These are phyloP conservation scores for Beverwykella pulmonaria DNA, from an alignment of 495 filamentous ascomycete species.

Conservation along the genomic window DNA sequence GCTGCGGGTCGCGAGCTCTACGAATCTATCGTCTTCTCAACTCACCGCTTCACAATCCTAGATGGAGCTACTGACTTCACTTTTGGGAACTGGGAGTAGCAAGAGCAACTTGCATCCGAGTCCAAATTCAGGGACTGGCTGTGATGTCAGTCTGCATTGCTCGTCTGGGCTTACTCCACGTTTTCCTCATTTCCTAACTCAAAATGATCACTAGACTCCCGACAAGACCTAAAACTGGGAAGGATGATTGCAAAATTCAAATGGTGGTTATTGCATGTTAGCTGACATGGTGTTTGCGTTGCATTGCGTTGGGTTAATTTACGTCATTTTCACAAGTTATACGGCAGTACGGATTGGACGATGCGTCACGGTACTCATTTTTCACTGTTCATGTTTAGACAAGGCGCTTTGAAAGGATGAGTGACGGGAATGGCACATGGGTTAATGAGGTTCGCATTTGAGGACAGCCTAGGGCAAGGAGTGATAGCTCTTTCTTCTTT, in stretches of 20 bases:
- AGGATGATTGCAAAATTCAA: background rate
- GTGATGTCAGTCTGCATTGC: no score
- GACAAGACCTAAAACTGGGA: no score
- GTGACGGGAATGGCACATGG: no score
- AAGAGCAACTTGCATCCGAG: background rate
- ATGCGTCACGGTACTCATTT: no score
- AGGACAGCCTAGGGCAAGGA: no score
- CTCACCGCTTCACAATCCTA: constrained; percentile 41
- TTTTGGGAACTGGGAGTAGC: constrained; percentile 36
- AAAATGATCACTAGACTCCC: no score
- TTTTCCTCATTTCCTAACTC: background rate
- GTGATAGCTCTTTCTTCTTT: no score
- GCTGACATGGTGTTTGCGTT: background rate
- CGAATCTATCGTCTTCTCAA: constrained; percentile 40
- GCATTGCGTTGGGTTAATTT: background rate
- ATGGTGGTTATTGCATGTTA: background rate
- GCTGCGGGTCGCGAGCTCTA: constrained; percentile 40
- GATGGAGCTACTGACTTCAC: constrained; percentile 35
- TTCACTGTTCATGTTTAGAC: no score
- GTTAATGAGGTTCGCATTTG: no score
- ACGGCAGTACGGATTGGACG: no score
- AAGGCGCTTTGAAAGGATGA: no score
- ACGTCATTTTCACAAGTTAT: background rate
- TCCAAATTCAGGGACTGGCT: no score
- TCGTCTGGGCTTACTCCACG: background rate